These are phyloP conservation scores for Pseudozyma hubeiensis DNA, from an alignment of 1,284 basidiomycete genomes.

Conservation along the genomic window DNA sequence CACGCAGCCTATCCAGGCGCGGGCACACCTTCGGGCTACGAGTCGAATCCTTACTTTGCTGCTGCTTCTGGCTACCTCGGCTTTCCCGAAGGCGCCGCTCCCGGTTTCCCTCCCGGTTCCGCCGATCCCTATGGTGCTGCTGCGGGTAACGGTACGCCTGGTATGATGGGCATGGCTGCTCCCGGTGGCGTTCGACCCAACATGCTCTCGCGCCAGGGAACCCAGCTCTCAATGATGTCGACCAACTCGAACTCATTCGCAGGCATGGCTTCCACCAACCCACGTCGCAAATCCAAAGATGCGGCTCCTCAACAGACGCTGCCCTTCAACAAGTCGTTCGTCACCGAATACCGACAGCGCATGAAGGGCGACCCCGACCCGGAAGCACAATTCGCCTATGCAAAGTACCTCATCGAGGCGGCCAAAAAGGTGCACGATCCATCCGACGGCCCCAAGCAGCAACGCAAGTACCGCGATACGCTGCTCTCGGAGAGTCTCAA, in stretches of 20 bases:
- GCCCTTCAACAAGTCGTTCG: slow-evolving; percentile 86
- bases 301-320: slow-evolving; percentile 52
- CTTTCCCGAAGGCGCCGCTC: slow-evolving; percentile 46
- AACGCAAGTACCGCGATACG: slow-evolving; percentile 84
- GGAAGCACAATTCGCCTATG: slow-evolving; percentile 97
- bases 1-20: slow-evolving; percentile 7
- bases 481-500: slow-evolving; percentile 90
- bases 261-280: slow-evolving; percentile 28
- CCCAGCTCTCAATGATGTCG: slow-evolving; percentile 48
- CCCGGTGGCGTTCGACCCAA: slow-evolving; percentile 19
- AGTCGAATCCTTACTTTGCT: slow-evolving; percentile 56
- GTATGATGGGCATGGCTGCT: slow-evolving; percentile 36
- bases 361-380: slow-evolving; percentile 98
- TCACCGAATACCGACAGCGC: slow-evolving; percentile 93
- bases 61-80: slow-evolving; percentile 55
- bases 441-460: slow-evolving; percentile 62
- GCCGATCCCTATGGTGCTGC: slow-evolving; percentile 30
- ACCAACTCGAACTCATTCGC: slow-evolving; percentile 20
- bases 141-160: slow-evolving; percentile 3
- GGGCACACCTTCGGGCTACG: slow-evolving; percentile 25
- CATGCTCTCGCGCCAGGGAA: slow-evolving; percentile 44
- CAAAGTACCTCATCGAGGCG: slow-evolving; percentile 98
- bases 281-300: slow-evolving; percentile 59
- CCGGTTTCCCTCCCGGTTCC: slow-evolving; percentile 38
- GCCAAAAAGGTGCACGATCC: slow-evolving; percentile 78